phyloP scores from a whole-genome alignment of 2,329 filamentous ascomycete species.

The Colletotrichum lindemuthianum region DNA sequence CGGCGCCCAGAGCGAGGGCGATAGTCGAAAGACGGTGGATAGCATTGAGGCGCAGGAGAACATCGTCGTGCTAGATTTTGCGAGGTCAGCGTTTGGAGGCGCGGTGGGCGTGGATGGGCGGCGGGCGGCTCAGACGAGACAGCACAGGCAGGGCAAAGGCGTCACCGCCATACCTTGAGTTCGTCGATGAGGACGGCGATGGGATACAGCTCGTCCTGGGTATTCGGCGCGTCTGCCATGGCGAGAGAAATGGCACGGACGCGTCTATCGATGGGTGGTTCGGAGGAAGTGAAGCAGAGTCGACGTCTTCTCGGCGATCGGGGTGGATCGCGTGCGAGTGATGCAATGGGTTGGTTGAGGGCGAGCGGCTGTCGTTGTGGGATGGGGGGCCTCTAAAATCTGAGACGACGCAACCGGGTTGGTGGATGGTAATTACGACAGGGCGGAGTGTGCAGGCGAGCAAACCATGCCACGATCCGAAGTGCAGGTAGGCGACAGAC shows the following conservation, averaged over 20 bases:
- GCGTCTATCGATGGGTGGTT: slow-evolving; percentile 40
- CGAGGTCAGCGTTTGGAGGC: slow-evolving; percentile 41
- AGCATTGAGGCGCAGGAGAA: slow-evolving; percentile 95
- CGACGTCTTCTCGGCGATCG: slow-evolving; percentile 37
- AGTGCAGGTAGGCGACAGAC: slow-evolving; percentile 25
- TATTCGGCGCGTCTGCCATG: slow-evolving; percentile 90
- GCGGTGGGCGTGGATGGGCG: slow-evolving; percentile 37
- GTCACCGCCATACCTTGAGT: slow-evolving; percentile 79
- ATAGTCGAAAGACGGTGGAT: slow-evolving; percentile 99
- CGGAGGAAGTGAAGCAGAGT: slow-evolving; percentile 21
- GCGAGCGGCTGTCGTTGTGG: slow-evolving; percentile 35
- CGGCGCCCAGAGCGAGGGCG: slow-evolving; percentile 92
- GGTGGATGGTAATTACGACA: slow-evolving; percentile 28
- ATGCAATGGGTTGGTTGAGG: slow-evolving; percentile 42
- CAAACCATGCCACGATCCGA: slow-evolving; percentile 35
- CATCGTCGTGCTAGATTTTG: slow-evolving; percentile 88
- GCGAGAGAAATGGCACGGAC: slow-evolving; percentile 55
- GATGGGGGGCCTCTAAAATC: slow-evolving; percentile 35
- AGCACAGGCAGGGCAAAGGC: slow-evolving; percentile 13
- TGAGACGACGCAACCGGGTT: slow-evolving; percentile 35
- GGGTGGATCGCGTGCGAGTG: slow-evolving; percentile 43
- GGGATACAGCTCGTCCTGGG: slow-evolving; percentile 98
- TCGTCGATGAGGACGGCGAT: slow-evolving; percentile 99
- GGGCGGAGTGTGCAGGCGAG: slow-evolving; percentile 26
- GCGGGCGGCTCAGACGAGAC: slow-evolving; percentile 9